A percentile compares a stretch with the other conserved stretches of the same genome.
Evolutionary conservation across 768 basidiomycete species (phyloP).

Genomic region (Auriscalpium vulgare): DNA sequence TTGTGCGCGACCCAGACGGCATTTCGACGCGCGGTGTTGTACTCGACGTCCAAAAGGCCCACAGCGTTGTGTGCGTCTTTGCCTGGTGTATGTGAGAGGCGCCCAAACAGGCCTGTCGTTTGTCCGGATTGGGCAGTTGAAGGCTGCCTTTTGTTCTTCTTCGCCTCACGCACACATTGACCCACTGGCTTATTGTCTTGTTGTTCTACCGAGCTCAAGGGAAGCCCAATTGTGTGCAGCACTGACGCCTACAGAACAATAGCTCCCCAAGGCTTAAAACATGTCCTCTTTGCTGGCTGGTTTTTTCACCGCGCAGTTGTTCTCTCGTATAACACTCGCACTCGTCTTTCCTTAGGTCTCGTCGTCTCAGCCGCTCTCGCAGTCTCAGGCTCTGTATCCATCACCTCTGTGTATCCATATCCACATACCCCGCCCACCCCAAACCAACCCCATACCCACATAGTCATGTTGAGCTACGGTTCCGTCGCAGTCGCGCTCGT

Average conservation of each 20-base stretch:
- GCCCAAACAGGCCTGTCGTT: no score
- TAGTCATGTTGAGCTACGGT: constrained; percentile 28
- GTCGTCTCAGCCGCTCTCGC: not conserved
- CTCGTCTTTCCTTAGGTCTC: not conserved
- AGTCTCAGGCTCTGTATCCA: not conserved
- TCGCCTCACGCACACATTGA: no score
- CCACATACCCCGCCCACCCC: not conserved
- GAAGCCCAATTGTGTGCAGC: not conserved
- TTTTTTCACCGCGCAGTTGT: not conserved
- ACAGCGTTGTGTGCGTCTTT: no score
- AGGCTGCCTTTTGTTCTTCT: no score
- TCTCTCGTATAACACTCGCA: not conserved
- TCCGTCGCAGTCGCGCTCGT: constrained; percentile 63
- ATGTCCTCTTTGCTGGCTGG: not conserved
- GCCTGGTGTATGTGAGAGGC: no score
- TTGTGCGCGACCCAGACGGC: no score
- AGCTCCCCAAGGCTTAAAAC: constrained; percentile 1
- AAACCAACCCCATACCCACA: not conserved
- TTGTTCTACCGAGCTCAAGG: constrained; percentile 5
- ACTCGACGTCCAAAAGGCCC: no score
- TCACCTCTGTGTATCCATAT: no score
- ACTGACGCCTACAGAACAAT: constrained; percentile 10
- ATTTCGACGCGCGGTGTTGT: no score
- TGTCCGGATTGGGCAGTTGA: no score
- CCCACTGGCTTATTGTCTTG: not conserved